A percentile compares a stretch with the other conserved stretches of the same genome.
Evolutionary conservation across 2,329 filamentous ascomycete genomes (phyloP).

Genomic region (Colletotrichum tanaceti): DNA sequence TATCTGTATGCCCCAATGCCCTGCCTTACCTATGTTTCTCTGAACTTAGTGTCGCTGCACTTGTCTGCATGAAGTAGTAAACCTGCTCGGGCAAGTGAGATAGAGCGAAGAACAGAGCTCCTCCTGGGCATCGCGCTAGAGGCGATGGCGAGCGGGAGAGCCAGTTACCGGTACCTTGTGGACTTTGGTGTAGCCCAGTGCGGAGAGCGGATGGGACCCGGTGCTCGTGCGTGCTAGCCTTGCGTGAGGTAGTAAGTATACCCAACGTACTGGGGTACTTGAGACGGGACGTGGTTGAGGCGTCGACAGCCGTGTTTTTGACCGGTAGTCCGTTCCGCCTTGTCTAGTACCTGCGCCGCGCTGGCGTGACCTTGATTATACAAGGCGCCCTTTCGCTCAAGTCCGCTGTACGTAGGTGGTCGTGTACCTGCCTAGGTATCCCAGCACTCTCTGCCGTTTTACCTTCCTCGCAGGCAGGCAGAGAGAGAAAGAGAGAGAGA

Average conservation of each 20-base stretch:
- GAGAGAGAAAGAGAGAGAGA: conserved; percentile 8
- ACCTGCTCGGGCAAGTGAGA: conserved; percentile 24
- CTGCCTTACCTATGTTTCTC: conserved; percentile 34
- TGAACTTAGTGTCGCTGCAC: conserved; percentile 19
- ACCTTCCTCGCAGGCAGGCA: background rate
- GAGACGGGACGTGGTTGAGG: conserved; percentile 20
- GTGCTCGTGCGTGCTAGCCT: conserved; percentile 22
- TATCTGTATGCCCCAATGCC: conserved; percentile 9
- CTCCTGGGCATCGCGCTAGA: conserved; percentile 16
- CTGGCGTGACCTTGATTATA: conserved; percentile 22
- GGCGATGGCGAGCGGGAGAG: conserved; percentile 35
- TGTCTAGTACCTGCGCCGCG: conserved; percentile 12
- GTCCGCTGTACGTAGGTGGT: background rate
- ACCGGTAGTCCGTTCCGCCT: conserved; percentile 16
- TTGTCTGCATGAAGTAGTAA: background rate
- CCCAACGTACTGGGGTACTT: conserved; percentile 17
- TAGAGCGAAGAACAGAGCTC: conserved; percentile 17
- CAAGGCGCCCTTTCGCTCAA: background rate
- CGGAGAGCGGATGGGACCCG: conserved; percentile 4
- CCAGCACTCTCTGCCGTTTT: background rate
- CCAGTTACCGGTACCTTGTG: conserved; percentile 29
- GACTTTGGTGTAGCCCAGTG: conserved; percentile 15
- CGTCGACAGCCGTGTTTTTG: conserved; percentile 19
- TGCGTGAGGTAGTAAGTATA: conserved; percentile 14
- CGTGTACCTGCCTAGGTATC: background rate